Evolutionary conservation across 129 eudicot genomes (phyloP).

Genomic region (Escallonia herrerae): DNA sequence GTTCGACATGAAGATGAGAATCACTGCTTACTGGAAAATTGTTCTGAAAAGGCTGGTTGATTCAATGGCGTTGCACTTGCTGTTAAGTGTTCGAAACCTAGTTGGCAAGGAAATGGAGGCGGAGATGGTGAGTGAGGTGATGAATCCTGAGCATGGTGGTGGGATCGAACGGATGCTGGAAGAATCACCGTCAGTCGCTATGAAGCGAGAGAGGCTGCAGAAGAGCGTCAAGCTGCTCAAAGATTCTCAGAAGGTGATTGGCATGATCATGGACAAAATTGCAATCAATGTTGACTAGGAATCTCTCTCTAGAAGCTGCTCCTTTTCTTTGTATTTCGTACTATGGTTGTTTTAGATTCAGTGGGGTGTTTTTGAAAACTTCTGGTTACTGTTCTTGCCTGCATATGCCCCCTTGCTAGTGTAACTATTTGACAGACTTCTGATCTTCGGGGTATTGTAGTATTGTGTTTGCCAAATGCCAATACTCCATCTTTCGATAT

Average conservation of each 20-base stretch:
- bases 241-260: slow-evolving; percentile 31
- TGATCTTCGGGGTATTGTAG: no score
- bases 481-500: no score
- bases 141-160: slow-evolving; percentile 23
- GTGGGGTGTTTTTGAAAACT: no score
- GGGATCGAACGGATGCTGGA: slow-evolving; percentile 33
- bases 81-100: slow-evolving; percentile 28
- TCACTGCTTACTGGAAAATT: slow-evolving; percentile 33
- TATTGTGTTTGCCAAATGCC: no score
- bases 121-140: slow-evolving; percentile 22
- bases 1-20: slow-evolving; percentile 31
- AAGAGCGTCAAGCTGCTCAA: slow-evolving; percentile 26
- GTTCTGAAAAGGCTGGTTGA: slow-evolving; percentile 41
- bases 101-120: slow-evolving; percentile 28
- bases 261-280: slow-evolving; percentile 23
- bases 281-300: slow-evolving; percentile 9
- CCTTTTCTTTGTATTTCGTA: no score
- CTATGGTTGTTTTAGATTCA: no score
- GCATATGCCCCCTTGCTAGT: no score
- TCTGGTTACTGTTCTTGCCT: no score
- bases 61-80: slow-evolving; percentile 37
- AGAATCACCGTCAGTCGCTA: slow-evolving; percentile 25
- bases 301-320: no score
- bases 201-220: slow-evolving; percentile 25
- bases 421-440: no score